Conservation (phyloP, 495 filamentous ascomycete species). For the Hypoxylon crocopeplum region DNA sequence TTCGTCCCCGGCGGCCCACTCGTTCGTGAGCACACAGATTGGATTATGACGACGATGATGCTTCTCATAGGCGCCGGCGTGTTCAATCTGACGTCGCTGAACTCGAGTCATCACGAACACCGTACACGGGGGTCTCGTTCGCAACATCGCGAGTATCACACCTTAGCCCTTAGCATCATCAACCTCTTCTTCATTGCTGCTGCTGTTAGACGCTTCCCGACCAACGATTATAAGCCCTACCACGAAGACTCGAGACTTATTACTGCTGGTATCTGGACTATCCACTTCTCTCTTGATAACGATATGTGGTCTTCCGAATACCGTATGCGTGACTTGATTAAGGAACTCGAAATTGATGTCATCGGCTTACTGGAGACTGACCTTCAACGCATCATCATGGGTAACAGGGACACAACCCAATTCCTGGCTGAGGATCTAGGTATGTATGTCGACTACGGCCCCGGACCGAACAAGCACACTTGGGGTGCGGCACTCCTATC, state of each 20-base stretch:
- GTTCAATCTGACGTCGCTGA: conserved; percentile 68
- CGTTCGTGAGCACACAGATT: conserved; percentile 93
- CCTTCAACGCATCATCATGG: conserved; percentile 98
- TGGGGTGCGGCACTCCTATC: conserved; percentile 94
- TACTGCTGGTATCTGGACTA: conserved; percentile 97
- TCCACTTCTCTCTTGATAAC: conserved; percentile 98
- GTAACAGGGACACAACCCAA: conserved; percentile 95
- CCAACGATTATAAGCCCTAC: conserved; percentile 88
- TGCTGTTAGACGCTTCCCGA: conserved; percentile 93
- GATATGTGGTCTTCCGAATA: conserved; percentile 98
- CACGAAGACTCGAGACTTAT: conserved; percentile 84
- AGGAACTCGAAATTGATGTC: conserved; percentile 93
- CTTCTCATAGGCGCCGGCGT: conserved; percentile 84
- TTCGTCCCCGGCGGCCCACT: conserved; percentile 98
- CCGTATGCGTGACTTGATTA: conserved; percentile 90
- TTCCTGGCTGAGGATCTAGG: conserved; percentile 94
- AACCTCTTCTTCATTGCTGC: conserved; percentile 81
- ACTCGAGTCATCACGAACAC: conserved; percentile 35
- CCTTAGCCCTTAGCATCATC: conserved; percentile 61
- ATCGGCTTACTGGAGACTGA: conserved; percentile 94
- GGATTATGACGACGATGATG: conserved; percentile 89
- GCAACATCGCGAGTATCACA: conserved; percentile 58
- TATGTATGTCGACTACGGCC: conserved; percentile 98
- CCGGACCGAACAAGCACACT: conserved; percentile 98
- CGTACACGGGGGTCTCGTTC: conserved; percentile 16